Base-by-base conservation (phyloP, 345 rosid genomes). In the Camelina sativa region DNA sequence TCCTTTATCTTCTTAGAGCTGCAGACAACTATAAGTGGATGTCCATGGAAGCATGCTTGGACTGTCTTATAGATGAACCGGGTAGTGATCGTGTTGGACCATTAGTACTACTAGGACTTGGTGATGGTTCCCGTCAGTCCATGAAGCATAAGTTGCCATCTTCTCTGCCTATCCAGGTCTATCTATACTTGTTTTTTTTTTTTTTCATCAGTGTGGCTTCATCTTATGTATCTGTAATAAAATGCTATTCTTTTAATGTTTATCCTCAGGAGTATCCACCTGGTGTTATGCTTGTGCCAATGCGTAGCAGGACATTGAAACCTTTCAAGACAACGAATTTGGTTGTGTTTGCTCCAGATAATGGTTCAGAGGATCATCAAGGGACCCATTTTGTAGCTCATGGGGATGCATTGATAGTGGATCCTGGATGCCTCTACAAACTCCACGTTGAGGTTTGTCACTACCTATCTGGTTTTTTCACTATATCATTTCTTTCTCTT, bases 331-430 rank as follows among this genome's bases (percentile, higher is more conserved):
- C 92, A 53, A 91, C 96, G 60, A 93, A 87, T 84, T 73, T 93
- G 79, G 84, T 91, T 28, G 84, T 91, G 56, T 86, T 91, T 85
- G 84, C 88, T 15, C 91, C 97, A 30, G 76, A 68, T 46, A 75
- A 65, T 73, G 80, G 43, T 76, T 62, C 80, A 67, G 77, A 62
- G 51, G 83, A 80, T 17, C 34, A 28, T 65, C 80, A 66, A 44
- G 82, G 74, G 71, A 53, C 40, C 38, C 69, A 53, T 71, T 83
- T 71, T 79, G 79, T 85, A 58, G 87, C 85, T 70, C 35, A 48
- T 67, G 96, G 97, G n/a, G 91, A 88, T 78, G 97, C 94, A 13
- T 80, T 91, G 80, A 86, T 91, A 51, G 86, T 91, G 80, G 97
- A 91, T 82, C 98, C 96, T 55, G 96, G 97, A 62, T 91, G 97